These are phyloP conservation scores for Discostella pseudostelligera DNA, from an alignment of 108 stramenopile genomes.

Conservation along the genomic window DNA sequence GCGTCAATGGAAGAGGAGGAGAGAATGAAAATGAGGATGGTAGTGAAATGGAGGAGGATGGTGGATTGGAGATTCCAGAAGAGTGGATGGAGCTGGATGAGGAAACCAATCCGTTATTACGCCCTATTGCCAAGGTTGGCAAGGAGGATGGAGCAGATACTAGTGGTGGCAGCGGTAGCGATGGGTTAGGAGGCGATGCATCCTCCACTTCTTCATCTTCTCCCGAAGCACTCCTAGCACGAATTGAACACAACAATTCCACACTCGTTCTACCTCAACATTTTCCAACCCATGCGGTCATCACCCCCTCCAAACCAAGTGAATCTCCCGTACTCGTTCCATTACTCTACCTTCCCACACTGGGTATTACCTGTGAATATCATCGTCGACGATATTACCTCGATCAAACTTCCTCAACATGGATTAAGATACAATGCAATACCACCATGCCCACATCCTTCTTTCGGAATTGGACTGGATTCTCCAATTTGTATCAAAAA, in stretches of 20 bases:
- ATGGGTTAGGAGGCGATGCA: conserved; percentile 28
- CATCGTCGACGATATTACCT: conserved; percentile 85
- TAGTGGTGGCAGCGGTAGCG: conserved; percentile 10
- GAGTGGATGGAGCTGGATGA: conserved; percentile 65
- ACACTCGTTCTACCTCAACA: conserved; percentile 36
- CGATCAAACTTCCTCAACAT: conserved; percentile 39
- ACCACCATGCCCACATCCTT: conserved; percentile 71
- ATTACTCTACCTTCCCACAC: conserved; percentile 63
- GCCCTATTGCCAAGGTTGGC: background rate
- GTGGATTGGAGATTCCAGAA: conserved; percentile 48
- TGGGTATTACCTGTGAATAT: conserved; percentile 91
- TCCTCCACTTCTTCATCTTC: too few species aligned
- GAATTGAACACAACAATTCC: conserved; percentile 40
- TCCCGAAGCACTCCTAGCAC: conserved; percentile 29
- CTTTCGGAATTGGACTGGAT: conserved; percentile 75
- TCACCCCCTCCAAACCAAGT: conserved; percentile 61
- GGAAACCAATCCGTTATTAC: conserved; percentile 24
- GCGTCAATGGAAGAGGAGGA: conserved; percentile 38
- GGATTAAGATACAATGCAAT: conserved; percentile 88
- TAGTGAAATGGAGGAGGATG: conserved; percentile 6
- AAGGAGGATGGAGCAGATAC: conserved; percentile 3
- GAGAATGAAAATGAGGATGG: too few species aligned
- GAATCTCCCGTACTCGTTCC: conserved; percentile 68
- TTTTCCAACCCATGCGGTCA: conserved; percentile 75
- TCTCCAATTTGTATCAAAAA: conserved; percentile 57